phyloP scores from a whole-genome alignment of 2,329 filamentous ascomycete genomes.

The Colletotrichum sojae region DNA sequence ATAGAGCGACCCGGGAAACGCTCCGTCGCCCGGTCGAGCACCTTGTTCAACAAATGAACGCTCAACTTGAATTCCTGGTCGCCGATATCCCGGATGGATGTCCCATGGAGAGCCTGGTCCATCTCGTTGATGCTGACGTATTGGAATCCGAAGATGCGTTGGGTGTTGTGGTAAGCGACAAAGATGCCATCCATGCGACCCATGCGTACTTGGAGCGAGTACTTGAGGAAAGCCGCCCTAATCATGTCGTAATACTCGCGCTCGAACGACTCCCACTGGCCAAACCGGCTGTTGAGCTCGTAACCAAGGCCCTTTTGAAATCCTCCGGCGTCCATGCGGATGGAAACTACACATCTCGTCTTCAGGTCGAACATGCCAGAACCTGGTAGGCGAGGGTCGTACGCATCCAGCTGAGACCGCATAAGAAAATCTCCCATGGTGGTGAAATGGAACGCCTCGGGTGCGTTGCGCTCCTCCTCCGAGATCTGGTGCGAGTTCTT shows the following conservation, averaged over 20 bases:
- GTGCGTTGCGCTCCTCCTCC: conserved; percentile 78
- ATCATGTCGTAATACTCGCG: conserved; percentile 98
- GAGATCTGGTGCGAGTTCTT: conserved; percentile 77
- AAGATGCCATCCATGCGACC: conserved; percentile 99
- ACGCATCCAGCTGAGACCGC: conserved; percentile 93
- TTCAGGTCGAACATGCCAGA: conserved; percentile 97
- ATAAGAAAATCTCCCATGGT: conserved; percentile 90
- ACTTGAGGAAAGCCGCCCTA: conserved; percentile 93
- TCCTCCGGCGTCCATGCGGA: conserved; percentile 86
- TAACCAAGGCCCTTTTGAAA: conserved; percentile 86
- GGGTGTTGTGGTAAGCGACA: conserved; percentile 94
- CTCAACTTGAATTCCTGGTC: conserved; percentile 90
- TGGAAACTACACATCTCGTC: conserved; percentile 90
- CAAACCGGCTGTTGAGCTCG: conserved; percentile 83
- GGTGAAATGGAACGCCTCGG: conserved; percentile 90
- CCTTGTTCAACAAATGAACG: conserved; percentile 81
- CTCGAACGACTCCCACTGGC: conserved; percentile 92
- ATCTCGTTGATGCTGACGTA: conserved; percentile 90
- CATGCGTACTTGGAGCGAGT: conserved; percentile 96
- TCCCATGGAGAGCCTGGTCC: conserved; percentile 91
- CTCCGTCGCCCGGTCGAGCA: conserved; percentile 81
- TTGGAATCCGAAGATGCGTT: conserved; percentile 97
- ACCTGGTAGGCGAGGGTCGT: conserved; percentile 88
- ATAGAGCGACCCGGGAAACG: conserved; percentile 83
- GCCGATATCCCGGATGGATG: conserved; percentile 75